Evolutionary conservation across 108 stramenopile genomes (phyloP), one percentile per base, ranked within the genome.

Genomic region (Fistulifera solaris): DNA sequence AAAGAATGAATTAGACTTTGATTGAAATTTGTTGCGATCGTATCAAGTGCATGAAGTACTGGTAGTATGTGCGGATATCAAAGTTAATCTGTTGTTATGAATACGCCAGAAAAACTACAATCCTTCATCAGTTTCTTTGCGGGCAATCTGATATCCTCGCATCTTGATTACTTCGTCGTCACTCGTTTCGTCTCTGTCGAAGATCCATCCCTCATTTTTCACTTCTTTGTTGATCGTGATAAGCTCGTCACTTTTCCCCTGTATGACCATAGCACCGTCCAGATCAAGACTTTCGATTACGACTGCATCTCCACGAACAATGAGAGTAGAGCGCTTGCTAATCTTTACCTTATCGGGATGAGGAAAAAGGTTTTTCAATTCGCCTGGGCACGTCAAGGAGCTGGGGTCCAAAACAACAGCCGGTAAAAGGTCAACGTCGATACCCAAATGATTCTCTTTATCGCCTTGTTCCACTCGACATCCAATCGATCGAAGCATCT

Each of bases 241-340:
- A 38, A 80, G 65, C 14, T 77, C 72, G 54, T 79, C 77, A 19
- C 67, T 70, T 21, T 11, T 4, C 11, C 44, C 44, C 24, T 87
- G 78, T 52, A 94, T 70, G 10, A 94, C 63, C 18, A 84, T 58
- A 16, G 85, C 77, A 10, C 92, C 92, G 69, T 94, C 88, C 19
- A 94, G 57, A 48, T 84, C 72, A 48, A 94, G 58, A 54, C 81
- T 87, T 59, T 89, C 82, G 51, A 94, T 83, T 8, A 58, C 65
- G 13, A 90, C 70, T 43, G 68, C 56, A 16, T 81, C 79, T 42
- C 90, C 95, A 26, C 69, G 64, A 42, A 96, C 53, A 13, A 94
- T 81, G 13, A 96, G 65, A 13, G 91, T 81, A 0, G 88, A 90
- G 39, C 70, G 66, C 7, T 76, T 66, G 28, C 87, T 77, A 52